phyloP scores from a whole-genome alignment of 805 yeast genomes.

The Candida lessepsii region DNA sequence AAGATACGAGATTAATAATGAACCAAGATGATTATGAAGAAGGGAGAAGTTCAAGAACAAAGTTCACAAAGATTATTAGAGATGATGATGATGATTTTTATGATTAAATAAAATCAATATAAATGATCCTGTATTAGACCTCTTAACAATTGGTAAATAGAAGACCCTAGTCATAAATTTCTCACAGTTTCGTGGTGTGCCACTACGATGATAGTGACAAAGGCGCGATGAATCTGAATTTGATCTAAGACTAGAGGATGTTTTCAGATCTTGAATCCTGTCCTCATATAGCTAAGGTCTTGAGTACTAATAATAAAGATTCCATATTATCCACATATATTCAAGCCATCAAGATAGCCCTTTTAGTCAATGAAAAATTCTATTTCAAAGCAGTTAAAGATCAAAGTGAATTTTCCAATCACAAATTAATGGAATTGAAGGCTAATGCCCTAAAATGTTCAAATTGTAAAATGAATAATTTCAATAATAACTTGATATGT shows the following conservation, averaged over 20 bases:
- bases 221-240: constrained; percentile 3
- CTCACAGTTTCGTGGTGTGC: too few relatives aligned
- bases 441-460: constrained; percentile 49
- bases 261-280: constrained; percentile 35
- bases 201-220: too few relatives aligned
- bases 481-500: constrained; percentile 56
- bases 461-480: constrained; percentile 44
- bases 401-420: constrained; percentile 33
- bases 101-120: constrained; percentile 18
- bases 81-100: constrained; percentile 29
- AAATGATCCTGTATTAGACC: background rate
- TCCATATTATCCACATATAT: constrained; percentile 49
- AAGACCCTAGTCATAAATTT: background rate
- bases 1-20: constrained; percentile 64
- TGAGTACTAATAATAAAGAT: constrained; percentile 48
- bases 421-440: constrained; percentile 40
- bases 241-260: constrained; percentile 9
- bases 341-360: constrained; percentile 49
- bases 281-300: constrained; percentile 46
- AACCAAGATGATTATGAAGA: constrained; percentile 56
- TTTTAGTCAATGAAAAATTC: constrained; percentile 21
- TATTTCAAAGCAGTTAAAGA: constrained; percentile 34
- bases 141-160: background rate
- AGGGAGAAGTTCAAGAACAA: constrained; percentile 50
- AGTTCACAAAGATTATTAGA: constrained; percentile 53